Base-by-base conservation (phyloP, 768 basidiomycete genomes). In the Termitomyces sp. region DNA sequence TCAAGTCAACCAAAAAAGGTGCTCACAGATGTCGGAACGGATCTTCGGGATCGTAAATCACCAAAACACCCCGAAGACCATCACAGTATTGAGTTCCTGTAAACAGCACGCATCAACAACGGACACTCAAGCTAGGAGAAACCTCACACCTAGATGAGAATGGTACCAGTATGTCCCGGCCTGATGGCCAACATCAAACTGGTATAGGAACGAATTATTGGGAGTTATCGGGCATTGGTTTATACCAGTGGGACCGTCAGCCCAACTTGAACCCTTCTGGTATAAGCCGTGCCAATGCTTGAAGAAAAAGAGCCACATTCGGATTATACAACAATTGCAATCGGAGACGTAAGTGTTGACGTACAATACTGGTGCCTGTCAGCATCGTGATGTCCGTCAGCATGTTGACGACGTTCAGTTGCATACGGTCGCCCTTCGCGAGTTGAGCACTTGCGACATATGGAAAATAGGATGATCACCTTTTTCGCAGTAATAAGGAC, bases 81-180 rank as follows among this genome's bases (percentile, higher is more conserved):
- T 54, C 53, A 44, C 53, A 54, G 19, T 54, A 54, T 38, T 54
- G 53, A 38, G 44, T 54, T 35, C 30, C 53, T 54, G 26, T 2
- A n/a, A 6, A 6, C 3, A 30, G n/a, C n/a, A 2, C 17, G 28
- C 2, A 45, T 53, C 17, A 45, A 12, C 17, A 35, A 15, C 10
- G 10, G 5, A 8, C 22, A 5, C 5, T 21, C 5, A 22, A 24
- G 4, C 22, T n/a, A 9, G 19, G 11, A 42, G 12, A 30, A 19
- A 5, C 21, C 7, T 17, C 45, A 5, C 11, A 54, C 53, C 42
- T 24, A 54, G 12, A 54, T 54, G 53, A 19, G 53, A 54, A 45
- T 54, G 53, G 2, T 54, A 54, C 53, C 53, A 54, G 19, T 44
- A 54, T 4, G 53, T 54, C 15, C 53, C 53, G 8, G 53, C 53